Evolutionary conservation across 495 filamentous ascomycete species (phyloP).

Genomic region (Xylaria telfairii): DNA sequence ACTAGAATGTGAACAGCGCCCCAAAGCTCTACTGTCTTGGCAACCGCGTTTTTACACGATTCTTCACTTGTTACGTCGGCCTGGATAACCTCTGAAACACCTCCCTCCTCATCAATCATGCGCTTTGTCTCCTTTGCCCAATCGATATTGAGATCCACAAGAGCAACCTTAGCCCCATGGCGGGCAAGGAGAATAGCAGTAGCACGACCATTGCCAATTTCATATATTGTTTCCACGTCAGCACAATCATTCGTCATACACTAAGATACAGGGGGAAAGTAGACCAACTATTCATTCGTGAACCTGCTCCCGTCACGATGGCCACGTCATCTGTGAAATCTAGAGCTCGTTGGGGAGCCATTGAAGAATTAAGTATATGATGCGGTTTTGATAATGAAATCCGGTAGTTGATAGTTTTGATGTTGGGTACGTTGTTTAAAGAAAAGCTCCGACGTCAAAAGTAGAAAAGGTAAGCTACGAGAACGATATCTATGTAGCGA

Average conservation of each 20-base stretch:
- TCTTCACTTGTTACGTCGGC: constrained; percentile 38
- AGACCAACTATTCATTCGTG: constrained; percentile 22
- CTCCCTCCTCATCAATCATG: constrained; percentile 30
- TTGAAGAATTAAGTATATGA: background rate
- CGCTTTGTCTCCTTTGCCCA: constrained; percentile 23
- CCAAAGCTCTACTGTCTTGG: constrained; percentile 32
- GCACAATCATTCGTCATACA: background rate
- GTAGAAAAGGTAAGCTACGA: too few relatives aligned
- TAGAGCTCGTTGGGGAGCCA: constrained; percentile 19
- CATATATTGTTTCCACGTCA: background rate
- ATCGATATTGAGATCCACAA: constrained; percentile 12
- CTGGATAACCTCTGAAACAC: constrained; percentile 38
- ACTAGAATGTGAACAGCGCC: constrained; percentile 37
- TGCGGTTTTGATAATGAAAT: background rate
- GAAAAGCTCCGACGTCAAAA: background rate
- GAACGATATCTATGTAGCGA: too few relatives aligned
- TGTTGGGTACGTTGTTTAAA: background rate
- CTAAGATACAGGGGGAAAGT: background rate
- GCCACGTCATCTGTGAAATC: constrained; percentile 21
- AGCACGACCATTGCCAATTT: constrained; percentile 22
- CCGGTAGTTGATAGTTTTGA: background rate
- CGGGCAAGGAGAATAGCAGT: constrained; percentile 23
- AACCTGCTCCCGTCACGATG: constrained; percentile 23
- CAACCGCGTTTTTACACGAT: constrained; percentile 35
- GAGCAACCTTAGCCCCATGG: constrained; percentile 17